A percentile compares a stretch with the other conserved stretches of the same genome.
Conservation (phyloP, 1,284 basidiomycete species). For the Austropuccinia psidii region DNA sequence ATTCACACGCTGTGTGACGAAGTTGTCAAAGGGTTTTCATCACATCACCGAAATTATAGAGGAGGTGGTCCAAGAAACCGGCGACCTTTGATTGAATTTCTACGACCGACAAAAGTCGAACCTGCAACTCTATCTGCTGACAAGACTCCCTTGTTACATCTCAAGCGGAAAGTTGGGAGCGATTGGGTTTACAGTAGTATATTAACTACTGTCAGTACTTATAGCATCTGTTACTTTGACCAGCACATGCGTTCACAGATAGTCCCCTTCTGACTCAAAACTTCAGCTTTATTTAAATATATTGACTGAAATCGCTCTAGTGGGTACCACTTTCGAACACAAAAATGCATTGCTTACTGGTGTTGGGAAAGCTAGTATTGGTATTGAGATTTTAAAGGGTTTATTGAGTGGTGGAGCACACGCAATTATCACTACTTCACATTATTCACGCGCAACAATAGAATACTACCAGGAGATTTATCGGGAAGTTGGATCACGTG, state of each 20-base stretch:
- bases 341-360: constrained; percentile 97
- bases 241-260: neutral
- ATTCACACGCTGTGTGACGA: constrained; percentile 96
- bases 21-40: constrained; percentile 57
- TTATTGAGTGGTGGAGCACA: constrained; percentile 90
- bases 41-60: constrained; percentile 36
- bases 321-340: constrained; percentile 95
- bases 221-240: constrained; percentile 56
- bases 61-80: constrained; percentile 55
- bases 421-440: constrained; percentile 91
- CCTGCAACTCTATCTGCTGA: constrained; percentile 69
- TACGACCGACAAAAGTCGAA: constrained; percentile 70
- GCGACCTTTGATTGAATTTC: constrained; percentile 84
- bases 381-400: constrained; percentile 93
- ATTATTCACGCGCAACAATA: constrained; percentile 84
- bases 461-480: constrained; percentile 98
- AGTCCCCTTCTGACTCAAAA: neutral
- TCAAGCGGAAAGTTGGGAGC: constrained; percentile 93
- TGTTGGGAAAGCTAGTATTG: constrained; percentile 94
- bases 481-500: constrained; percentile 87
- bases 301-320: constrained; percentile 92
- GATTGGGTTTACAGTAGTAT: constrained; percentile 96
- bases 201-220: constrained; percentile 55
- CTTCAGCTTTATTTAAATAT: constrained; percentile 66
- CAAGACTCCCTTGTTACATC: constrained; percentile 84